Conservation (phyloP, 139 green algal genomes). For the Pycnococcus provasolii region DNA sequence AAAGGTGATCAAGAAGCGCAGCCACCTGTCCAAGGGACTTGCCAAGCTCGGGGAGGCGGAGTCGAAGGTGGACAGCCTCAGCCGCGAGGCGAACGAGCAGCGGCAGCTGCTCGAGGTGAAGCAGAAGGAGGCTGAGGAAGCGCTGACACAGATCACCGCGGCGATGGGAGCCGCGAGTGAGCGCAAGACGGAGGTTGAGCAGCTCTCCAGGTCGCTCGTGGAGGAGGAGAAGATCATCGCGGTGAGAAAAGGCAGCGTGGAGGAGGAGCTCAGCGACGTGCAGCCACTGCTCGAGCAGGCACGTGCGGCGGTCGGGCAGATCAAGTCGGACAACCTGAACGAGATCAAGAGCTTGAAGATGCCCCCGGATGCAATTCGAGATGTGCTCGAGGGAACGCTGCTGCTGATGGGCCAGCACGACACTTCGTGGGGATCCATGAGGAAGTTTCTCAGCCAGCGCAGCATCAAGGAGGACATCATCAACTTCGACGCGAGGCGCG, state of each 20-base stretch:
- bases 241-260: conserved; percentile 37
- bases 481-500: conserved; percentile 58
- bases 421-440: conserved; percentile 72
- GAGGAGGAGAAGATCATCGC: conserved; percentile 43
- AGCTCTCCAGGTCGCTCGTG: conserved; percentile 44
- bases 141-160: conserved; percentile 44
- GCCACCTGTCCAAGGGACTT: conserved; percentile 41
- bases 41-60: conserved; percentile 59
- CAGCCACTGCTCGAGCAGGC: conserved; percentile 66
- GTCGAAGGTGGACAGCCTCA: conserved; percentile 50
- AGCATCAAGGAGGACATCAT: conserved; percentile 53
- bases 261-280: conserved; percentile 56
- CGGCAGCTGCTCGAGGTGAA: conserved; percentile 40
- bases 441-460: conserved; percentile 56
- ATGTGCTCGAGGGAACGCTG: conserved; percentile 74
- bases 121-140: conserved; percentile 44
- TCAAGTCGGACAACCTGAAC: conserved; percentile 71
- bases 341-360: conserved; percentile 72
- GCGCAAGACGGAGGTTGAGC: conserved; percentile 31
- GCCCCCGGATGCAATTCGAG: conserved; percentile 47
- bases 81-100: conserved; percentile 45
- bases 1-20: conserved; percentile 31
- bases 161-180: conserved; percentile 15
- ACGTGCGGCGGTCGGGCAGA: conserved; percentile 54
- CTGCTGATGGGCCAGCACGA: conserved; percentile 59